Evolutionary conservation across 2,329 filamentous ascomycete genomes (phyloP).

Genomic region (Madurella mycetomatis): DNA sequence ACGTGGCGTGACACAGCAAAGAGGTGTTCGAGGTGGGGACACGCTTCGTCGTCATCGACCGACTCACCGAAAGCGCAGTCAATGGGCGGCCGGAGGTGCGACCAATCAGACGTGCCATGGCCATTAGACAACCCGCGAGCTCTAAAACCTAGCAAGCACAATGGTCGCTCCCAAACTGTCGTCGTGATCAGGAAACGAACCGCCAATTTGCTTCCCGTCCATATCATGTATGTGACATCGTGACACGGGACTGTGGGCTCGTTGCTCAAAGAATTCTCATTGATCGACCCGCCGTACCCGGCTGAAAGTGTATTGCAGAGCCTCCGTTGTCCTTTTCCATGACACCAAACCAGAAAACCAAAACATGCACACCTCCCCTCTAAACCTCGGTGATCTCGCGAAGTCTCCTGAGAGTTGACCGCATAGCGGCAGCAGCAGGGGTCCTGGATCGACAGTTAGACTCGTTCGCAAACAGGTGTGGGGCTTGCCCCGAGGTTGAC

Average conservation of each 20-base stretch:
- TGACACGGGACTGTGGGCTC: conserved; percentile 17
- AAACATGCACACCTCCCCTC: conserved; percentile 35
- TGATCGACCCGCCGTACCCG: conserved; percentile 27
- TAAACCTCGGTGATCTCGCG: conserved; percentile 97
- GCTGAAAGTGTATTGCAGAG: conserved; percentile 27
- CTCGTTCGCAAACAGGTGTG: background rate
- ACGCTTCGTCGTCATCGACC: conserved; percentile 7
- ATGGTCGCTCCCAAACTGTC: conserved; percentile 16
- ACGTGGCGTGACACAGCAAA: conserved; percentile 15
- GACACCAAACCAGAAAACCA: conserved; percentile 29
- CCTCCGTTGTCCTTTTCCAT: conserved; percentile 29
- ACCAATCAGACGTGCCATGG: conserved; percentile 16
- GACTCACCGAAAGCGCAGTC: conserved; percentile 4
- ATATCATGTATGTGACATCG: conserved; percentile 18
- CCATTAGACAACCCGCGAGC: conserved; percentile 16
- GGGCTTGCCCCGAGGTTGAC: conserved; percentile 41
- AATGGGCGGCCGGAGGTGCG: background rate
- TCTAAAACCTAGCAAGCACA: conserved; percentile 15
- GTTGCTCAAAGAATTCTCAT: conserved; percentile 28
- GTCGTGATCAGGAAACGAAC: conserved; percentile 10
- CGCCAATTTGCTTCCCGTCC: conserved; percentile 13
- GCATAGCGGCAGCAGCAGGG: conserved; percentile 86
- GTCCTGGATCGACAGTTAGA: conserved; percentile 53
- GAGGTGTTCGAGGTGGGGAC: background rate
- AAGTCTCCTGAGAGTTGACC: conserved; percentile 94